Evolutionary conservation across 495 filamentous ascomycete species (phyloP).

Genomic region (Terfezia boudieri): DNA sequence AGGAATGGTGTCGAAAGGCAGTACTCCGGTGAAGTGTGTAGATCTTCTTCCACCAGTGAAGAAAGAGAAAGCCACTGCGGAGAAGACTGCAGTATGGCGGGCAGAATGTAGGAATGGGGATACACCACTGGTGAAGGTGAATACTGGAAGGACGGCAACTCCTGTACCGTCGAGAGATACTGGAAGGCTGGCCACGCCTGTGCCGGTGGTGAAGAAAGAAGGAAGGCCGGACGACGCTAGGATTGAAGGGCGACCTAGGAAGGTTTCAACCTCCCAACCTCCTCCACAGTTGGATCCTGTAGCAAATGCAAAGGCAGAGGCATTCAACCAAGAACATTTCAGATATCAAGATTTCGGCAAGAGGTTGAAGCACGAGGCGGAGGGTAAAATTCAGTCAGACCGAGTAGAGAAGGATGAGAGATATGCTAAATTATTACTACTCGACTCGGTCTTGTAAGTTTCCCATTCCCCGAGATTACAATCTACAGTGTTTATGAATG

Average conservation of each 20-base stretch:
- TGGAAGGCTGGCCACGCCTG: not conserved
- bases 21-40: not conserved
- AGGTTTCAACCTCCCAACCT: conserved; percentile 1
- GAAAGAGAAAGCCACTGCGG: not conserved
- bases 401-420: conserved; percentile 6
- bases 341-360: conserved; percentile 14
- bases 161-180: conserved; percentile 7
- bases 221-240: conserved; percentile 7
- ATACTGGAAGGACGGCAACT: not conserved
- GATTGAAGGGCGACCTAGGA: conserved; percentile 10
- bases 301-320: not conserved
- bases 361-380: conserved; percentile 14
- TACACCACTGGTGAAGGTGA: not conserved
- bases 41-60: not conserved
- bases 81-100: not conserved
- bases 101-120: not conserved
- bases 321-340: not conserved
- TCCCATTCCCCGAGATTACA: not conserved
- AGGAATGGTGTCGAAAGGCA: not conserved
- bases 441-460: conserved; percentile 9
- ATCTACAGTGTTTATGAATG: too few species aligned
- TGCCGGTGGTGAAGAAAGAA: conserved; percentile 13
- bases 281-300: not conserved
- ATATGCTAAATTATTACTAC: conserved; percentile 8
- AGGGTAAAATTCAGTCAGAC: conserved; percentile 7